These are phyloP conservation scores for Globisporangium paddicum DNA, from an alignment of 352 stramenopile species.

Conservation along the genomic window DNA sequence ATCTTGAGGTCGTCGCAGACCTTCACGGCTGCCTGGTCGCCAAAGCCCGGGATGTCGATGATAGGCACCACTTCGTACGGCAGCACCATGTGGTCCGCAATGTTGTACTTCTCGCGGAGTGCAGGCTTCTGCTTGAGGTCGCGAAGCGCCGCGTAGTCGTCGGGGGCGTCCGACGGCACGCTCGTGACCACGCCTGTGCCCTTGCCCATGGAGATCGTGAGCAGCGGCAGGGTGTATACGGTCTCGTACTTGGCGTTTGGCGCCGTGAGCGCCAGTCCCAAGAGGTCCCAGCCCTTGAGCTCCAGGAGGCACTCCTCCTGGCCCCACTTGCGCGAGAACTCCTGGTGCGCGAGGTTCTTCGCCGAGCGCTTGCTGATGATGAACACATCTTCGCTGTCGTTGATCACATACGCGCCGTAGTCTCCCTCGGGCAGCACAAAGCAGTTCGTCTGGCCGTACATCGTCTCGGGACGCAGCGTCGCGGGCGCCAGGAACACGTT, in stretches of 20 bases:
- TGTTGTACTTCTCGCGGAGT: conserved; percentile 97
- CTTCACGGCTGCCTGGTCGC: conserved; percentile 93
- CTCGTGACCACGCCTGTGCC: conserved; percentile 99
- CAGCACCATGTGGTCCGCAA: conserved; percentile 98
- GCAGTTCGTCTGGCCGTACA: conserved; percentile 99
- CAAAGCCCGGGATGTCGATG: conserved; percentile 99
- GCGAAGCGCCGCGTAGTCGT: conserved; percentile 99
- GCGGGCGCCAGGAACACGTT: conserved; percentile 97
- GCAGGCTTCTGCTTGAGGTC: conserved; percentile 98
- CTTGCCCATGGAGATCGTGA: conserved; percentile 99
- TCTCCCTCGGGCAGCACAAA: conserved; percentile 98
- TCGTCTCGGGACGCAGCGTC: conserved; percentile 98
- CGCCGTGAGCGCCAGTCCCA: conserved; percentile 94
- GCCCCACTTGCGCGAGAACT: conserved; percentile 85
- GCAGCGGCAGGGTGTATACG: conserved; percentile 98
- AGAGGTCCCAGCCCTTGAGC: conserved; percentile 95
- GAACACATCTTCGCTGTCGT: conserved; percentile 93
- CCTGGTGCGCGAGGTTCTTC: conserved; percentile 95
- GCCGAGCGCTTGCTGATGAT: conserved; percentile 93
- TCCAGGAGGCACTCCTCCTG: conserved; percentile 86
- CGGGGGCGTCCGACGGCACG: conserved; percentile 97
- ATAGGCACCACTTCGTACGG: conserved; percentile 99
- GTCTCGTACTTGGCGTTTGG: conserved; percentile 97
- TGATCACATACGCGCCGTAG: conserved; percentile 97
- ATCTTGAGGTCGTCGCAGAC: conserved; percentile 98